A percentile compares a stretch with the other conserved stretches of the same genome.
Conservation (phyloP, 129 eudicot species). For the Centella asiatica region DNA sequence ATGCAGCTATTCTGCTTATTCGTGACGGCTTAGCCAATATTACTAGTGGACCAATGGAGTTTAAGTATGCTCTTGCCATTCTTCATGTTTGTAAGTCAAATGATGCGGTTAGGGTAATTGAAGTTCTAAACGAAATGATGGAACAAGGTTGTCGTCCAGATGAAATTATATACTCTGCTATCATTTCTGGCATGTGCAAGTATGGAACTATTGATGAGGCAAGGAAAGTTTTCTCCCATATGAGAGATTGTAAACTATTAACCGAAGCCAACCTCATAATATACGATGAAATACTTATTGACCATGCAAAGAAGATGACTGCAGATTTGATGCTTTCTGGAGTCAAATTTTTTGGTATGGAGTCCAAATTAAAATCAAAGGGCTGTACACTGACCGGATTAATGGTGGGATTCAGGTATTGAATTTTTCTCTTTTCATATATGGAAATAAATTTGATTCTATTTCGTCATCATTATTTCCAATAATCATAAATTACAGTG, state of each 20-base stretch:
- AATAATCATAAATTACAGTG: no score
- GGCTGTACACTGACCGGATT: conserved; percentile 56
- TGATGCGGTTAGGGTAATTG: conserved; percentile 56
- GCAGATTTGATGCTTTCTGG: conserved; percentile 82
- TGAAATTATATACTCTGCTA: conserved; percentile 45
- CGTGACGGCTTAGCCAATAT: conserved; percentile 79
- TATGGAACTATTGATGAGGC: conserved; percentile 89
- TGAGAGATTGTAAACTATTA: conserved; percentile 50
- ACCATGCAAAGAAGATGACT: conserved; percentile 78
- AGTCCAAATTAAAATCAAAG: conserved; percentile 61
- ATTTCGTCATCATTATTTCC: no score
- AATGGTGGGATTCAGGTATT: conserved; percentile 25
- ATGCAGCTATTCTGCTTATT: conserved; percentile 62
- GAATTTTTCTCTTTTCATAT: not conserved
- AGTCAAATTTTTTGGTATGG: conserved; percentile 77
- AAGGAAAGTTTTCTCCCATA: conserved; percentile 48
- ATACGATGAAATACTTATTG: conserved; percentile 78
- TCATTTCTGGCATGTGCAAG: conserved; percentile 75
- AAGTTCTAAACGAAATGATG: conserved; percentile 61
- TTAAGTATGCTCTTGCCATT: conserved; percentile 61
- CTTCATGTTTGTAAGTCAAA: conserved; percentile 67
- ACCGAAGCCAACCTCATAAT: conserved; percentile 60
- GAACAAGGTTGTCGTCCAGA: conserved; percentile 50
- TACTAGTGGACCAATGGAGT: conserved; percentile 63
- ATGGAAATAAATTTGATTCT: no score